Percentiles rank a stretch among this genome's conserved stretches.
These are phyloP conservation scores for Diphasiastrum complanatum DNA, from an alignment of 83 land plant genomes.

Conservation along the genomic window DNA sequence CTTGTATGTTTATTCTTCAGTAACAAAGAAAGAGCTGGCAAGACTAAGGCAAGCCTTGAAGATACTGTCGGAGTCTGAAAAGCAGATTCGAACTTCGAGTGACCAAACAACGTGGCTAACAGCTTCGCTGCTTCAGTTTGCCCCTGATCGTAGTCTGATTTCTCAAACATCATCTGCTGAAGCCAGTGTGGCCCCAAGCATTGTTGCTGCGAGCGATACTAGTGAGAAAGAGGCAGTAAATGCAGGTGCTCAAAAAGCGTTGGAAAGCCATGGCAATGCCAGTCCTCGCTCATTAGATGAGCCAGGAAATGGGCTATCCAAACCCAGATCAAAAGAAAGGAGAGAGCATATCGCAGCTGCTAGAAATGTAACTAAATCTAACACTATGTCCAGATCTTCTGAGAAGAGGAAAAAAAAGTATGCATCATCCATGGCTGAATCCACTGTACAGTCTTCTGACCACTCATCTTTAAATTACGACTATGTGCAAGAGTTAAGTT, in stretches of 20 bases:
- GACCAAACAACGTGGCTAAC: constrained; percentile 13
- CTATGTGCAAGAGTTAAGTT: neutral
- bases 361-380: neutral
- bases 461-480: neutral
- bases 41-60: constrained; percentile 5
- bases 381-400: neutral
- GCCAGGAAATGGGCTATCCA: neutral
- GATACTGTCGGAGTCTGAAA: constrained; percentile 13
- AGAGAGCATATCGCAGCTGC: neutral
- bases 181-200: neutral
- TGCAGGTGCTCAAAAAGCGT: neutral
- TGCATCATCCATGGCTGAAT: neutral
- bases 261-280: neutral
- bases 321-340: neutral
- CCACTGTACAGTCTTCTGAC: no score
- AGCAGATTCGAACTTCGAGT: constrained; percentile 7
- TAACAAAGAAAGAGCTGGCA: neutral
- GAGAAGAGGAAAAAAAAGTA: no score
- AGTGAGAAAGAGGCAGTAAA: constrained; percentile 2
- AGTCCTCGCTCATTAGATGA: neutral
- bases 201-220: constrained; percentile 2
- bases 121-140: constrained; percentile 9
- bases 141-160: neutral
- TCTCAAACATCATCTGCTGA: neutral
- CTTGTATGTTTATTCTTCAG: no score